Evolutionary conservation across 805 yeast genomes (phyloP).

Genomic region (Candida coleopterorum): DNA sequence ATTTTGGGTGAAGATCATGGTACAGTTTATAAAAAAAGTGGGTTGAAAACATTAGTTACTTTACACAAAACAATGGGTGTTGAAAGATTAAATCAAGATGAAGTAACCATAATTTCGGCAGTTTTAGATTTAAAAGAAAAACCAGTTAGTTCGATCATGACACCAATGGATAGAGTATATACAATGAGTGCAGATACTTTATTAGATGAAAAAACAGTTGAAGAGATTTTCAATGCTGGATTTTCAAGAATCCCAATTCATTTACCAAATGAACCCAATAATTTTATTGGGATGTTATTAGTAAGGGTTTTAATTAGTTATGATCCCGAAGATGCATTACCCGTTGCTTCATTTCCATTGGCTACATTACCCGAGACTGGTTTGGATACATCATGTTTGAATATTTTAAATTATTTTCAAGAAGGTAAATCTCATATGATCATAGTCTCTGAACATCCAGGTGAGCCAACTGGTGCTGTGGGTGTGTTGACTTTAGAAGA

Average conservation of each 20-base stretch:
- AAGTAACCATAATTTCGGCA: slow-evolving; percentile 91
- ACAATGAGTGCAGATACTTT: slow-evolving; percentile 81
- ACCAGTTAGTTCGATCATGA: slow-evolving; percentile 82
- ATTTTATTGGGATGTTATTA: slow-evolving; percentile 91
- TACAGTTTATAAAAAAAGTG: slow-evolving; percentile 86
- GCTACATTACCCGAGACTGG: slow-evolving; percentile 96
- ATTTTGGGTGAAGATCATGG: slow-evolving; percentile 95
- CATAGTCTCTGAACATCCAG: slow-evolving; percentile 82
- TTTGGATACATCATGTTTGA: slow-evolving; percentile 86
- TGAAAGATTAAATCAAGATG: slow-evolving; percentile 88
- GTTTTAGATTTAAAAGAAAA: slow-evolving; percentile 93
- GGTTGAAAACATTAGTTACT: slow-evolving; percentile 89
- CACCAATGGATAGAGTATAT: slow-evolving; percentile 86
- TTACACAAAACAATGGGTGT: slow-evolving; percentile 93
- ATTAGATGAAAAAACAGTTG: slow-evolving; percentile 79
- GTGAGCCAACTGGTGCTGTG: slow-evolving; percentile 73
- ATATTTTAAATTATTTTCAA: slow-evolving; percentile 91
- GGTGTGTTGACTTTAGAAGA: slow-evolving; percentile 95
- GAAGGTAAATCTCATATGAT: slow-evolving; percentile 98
- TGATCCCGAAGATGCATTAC: slow-evolving; percentile 93
- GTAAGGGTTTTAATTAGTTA: slow-evolving; percentile 90
- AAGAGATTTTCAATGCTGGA: slow-evolving; percentile 88
- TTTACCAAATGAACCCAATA: slow-evolving; percentile 80
- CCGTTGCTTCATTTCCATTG: slow-evolving; percentile 88
- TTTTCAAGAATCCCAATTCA: slow-evolving; percentile 94